phyloP scores from a whole-genome alignment of 768 basidiomycete genomes.

The Tricholoma hemisulphureum region DNA sequence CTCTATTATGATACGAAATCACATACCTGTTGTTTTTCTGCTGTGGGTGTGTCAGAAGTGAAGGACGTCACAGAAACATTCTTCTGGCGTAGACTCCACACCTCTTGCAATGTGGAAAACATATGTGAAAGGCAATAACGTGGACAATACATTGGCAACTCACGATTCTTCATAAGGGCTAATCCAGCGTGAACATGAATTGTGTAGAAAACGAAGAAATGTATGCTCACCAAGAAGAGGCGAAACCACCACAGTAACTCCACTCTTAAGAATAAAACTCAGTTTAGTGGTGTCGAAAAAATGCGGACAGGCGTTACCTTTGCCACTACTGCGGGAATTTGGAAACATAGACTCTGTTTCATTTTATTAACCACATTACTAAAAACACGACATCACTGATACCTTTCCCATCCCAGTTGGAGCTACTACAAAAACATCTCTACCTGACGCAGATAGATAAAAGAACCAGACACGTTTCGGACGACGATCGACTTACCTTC shows the following conservation, averaged over 20 bases:
- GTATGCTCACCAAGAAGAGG: constrained; percentile 62
- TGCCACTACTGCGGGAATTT: constrained; percentile 72
- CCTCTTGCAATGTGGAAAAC: constrained; percentile 44
- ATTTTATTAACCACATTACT: neutral
- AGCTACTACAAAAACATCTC: constrained; percentile 76
- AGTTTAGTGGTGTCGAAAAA: neutral
- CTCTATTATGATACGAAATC: neutral
- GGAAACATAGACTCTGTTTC: constrained; percentile 77
- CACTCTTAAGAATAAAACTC: constrained; percentile 41
- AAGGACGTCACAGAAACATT: constrained; percentile 59
- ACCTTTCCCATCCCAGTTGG: constrained; percentile 93
- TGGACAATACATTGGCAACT: constrained; percentile 18
- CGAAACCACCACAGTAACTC: constrained; percentile 73
- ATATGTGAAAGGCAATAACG: neutral
- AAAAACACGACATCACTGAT: neutral
- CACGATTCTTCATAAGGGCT: constrained; percentile 86
- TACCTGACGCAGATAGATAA: constrained; percentile 37
- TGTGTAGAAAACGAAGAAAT: neutral
- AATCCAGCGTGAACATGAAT: neutral
- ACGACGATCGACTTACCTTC: constrained; percentile 39
- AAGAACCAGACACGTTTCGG: neutral
- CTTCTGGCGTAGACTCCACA: constrained; percentile 54
- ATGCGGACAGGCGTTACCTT: constrained; percentile 36
- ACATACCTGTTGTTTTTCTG: constrained; percentile 55
- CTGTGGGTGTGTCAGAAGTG: constrained; percentile 59